These are phyloP conservation scores for Erysimum pusillum DNA, from an alignment of 441 rosid species.

Conservation along the genomic window DNA sequence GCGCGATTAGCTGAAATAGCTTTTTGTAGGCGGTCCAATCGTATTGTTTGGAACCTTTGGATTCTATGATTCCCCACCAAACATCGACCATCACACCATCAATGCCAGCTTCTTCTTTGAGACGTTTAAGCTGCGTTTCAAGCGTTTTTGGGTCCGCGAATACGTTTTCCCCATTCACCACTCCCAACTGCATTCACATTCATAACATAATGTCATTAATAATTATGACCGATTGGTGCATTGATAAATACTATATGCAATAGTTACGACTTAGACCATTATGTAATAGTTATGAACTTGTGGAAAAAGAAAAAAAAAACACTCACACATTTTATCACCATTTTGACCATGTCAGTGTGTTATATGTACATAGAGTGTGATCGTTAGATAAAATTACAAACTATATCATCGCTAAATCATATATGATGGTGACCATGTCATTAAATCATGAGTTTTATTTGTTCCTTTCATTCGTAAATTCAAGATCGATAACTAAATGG, in stretches of 20 bases:
- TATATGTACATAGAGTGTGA: background rate
- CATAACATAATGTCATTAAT: background rate
- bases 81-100: constrained; percentile 88
- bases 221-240: background rate
- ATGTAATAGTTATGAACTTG: background rate
- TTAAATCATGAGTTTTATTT: background rate
- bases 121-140: constrained; percentile 64
- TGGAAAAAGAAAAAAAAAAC: background rate
- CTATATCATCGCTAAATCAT: background rate
- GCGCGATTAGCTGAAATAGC: constrained; percentile 61
- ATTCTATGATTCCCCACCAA: constrained; percentile 85
- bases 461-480: background rate
- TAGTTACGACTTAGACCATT: no score
- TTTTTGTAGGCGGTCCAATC: constrained; percentile 79
- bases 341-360: background rate
- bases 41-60: constrained; percentile 62
- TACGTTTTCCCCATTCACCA: constrained; percentile 60
- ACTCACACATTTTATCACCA: background rate
- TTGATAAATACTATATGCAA: background rate
- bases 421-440: background rate
- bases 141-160: constrained; percentile 51
- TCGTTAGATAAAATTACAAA: background rate
- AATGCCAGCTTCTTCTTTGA: constrained; percentile 63
- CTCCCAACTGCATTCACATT: constrained; percentile 59
- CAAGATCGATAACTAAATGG: background rate